Percentiles rank a stretch among this genome's conserved stretches.
These are phyloP conservation scores for Ogataea nakhonphanomensis DNA, from an alignment of 805 yeast genomes.

Conservation along the genomic window DNA sequence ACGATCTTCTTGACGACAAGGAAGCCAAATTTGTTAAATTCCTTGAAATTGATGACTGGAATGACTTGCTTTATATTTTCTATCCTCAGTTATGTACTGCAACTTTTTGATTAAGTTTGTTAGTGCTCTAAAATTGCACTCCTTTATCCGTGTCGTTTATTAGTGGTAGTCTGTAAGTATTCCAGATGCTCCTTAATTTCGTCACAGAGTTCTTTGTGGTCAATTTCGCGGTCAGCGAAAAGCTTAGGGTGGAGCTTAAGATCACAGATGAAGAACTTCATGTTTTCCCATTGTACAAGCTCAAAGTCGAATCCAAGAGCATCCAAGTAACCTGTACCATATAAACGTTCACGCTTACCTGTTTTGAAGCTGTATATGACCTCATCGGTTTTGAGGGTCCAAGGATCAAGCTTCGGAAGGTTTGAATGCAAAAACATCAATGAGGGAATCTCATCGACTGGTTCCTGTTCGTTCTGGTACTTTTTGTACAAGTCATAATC, in stretches of 20 bases:
- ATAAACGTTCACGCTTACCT: slow-evolving; percentile 51
- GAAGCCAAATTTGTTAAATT: slow-evolving; percentile 15
- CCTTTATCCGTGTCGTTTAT: background rate
- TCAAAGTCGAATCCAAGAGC: slow-evolving; percentile 57
- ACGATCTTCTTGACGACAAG: slow-evolving; percentile 11
- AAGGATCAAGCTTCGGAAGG: slow-evolving; percentile 64
- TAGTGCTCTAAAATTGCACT: too few relatives aligned
- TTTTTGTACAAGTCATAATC: slow-evolving; percentile 42
- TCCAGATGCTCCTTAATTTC: slow-evolving; percentile 48
- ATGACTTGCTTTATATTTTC: slow-evolving; percentile 16
- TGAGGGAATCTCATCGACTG: slow-evolving; percentile 28
- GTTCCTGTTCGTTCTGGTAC: slow-evolving; percentile 20
- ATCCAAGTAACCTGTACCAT: slow-evolving; percentile 53
- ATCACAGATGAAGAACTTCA: slow-evolving; percentile 54
- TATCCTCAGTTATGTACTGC: slow-evolving; percentile 6
- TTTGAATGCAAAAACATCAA: slow-evolving; percentile 61
- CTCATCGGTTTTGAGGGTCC: slow-evolving; percentile 43
- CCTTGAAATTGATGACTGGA: slow-evolving; percentile 21
- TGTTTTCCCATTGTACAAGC: slow-evolving; percentile 53
- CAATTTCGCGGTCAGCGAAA: slow-evolving; percentile 36
- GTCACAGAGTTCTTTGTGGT: slow-evolving; percentile 41
- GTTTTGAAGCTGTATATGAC: slow-evolving; percentile 37
- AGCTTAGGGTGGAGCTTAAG: slow-evolving; percentile 41
- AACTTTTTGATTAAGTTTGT: background rate
- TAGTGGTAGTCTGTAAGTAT: slow-evolving; percentile 31